Base-by-base conservation (phyloP, 805 yeast genomes). In the Starmerella bacillaris region DNA sequence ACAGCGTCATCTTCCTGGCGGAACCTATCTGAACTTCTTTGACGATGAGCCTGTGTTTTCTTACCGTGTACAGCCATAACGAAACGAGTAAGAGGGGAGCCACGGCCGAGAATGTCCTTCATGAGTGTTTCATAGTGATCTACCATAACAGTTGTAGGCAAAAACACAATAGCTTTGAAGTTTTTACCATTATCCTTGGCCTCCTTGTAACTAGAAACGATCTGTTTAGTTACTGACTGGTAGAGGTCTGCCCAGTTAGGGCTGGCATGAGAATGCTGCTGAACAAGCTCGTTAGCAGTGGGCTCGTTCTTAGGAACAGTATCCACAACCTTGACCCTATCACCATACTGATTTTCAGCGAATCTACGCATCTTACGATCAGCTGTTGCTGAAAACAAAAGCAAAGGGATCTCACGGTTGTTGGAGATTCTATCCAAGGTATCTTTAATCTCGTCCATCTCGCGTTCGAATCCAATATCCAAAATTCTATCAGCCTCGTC, bases 401-500 rank as follows among this genome's bases (percentile, higher is more conserved):
- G 61, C 19, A 83, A 72, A 47, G 76, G 78, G 5, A 59, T 59
- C 11, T 44, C 43, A 4, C 43, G 41, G 18, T 56, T 39, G 31
- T 59, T 64, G 42, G 79, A 56, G 26, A 48, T 53, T 9, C 58
- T 57, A 30, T 76, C 68, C 37, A 83, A 73, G 18, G 61, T 59
- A 37, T 66, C 63, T 14, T 44, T 41, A 30, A 45, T 44, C 22
- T 38, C 28, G 19, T 37, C 34, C 40, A 84, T 61, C 42, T 70
- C 76, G 27, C 65, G 68, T 48, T 68, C 72, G 54, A 86, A 84
- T 14, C 92, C 92, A 41, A 70, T 72, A 54, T 77, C 89, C 40
- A 84, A 63, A 34, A 84, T 59, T 47, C 89, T 69, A 58, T 84
- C 95, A 26, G 94, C 94, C 60, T 84, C 96, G 55, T 84, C 95